phyloP scores from a whole-genome alignment of 805 yeast species.

The Candida coquimbonensis region DNA sequence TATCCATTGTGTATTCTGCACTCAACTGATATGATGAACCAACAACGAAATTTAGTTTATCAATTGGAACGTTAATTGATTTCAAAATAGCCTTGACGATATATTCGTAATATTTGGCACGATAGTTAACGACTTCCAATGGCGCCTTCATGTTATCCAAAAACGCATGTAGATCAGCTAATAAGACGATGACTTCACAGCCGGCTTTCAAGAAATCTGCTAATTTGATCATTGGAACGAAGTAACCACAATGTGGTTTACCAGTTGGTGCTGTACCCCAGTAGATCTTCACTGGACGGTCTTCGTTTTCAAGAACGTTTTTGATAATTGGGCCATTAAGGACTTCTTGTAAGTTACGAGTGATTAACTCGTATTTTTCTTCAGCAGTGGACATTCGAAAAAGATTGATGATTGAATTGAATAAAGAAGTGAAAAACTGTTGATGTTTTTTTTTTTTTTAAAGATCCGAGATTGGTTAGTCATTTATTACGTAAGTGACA shows the following conservation, averaged over 20 bases:
- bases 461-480: too few species aligned
- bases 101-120: constrained; percentile 85
- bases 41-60: constrained; percentile 70
- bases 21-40: constrained; percentile 88
- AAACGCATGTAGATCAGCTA: constrained; percentile 96
- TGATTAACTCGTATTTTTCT: constrained; percentile 67
- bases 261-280: constrained; percentile 99
- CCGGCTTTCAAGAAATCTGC: constrained; percentile 96
- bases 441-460: too few species aligned
- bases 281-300: constrained; percentile 79
- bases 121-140: constrained; percentile 77
- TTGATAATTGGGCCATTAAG: constrained; percentile 61
- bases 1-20: constrained; percentile 77
- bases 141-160: constrained; percentile 99
- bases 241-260: constrained; percentile 96
- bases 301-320: constrained; percentile 46
- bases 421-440: too few species aligned
- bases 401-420: too few species aligned
- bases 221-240: constrained; percentile 94
- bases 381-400: constrained; percentile 27
- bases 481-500: too few species aligned
- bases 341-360: constrained; percentile 86
- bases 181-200: constrained; percentile 81
- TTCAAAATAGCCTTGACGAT: constrained; percentile 78
- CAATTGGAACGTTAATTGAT: constrained; percentile 88